phyloP scores from a whole-genome alignment of 345 rosid species.

The Rhizophora mangle region DNA sequence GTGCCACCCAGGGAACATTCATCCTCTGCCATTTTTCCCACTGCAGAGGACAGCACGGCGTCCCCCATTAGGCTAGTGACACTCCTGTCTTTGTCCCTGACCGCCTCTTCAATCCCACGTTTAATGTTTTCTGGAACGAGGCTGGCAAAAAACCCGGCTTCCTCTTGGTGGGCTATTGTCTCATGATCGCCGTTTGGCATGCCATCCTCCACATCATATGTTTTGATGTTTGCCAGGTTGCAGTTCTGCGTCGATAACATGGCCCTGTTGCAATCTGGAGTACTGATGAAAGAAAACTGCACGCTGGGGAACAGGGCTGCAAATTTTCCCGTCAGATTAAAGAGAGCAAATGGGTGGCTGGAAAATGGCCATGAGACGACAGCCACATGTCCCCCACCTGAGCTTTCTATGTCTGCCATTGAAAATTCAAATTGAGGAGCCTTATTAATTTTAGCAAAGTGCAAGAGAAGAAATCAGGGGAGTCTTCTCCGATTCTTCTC shows the following conservation, averaged over 20 bases:
- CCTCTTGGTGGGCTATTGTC: too few relatives aligned
- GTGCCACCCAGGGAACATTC: constrained; percentile 1
- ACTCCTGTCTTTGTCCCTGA: not conserved
- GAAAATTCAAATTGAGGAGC: too few relatives aligned
- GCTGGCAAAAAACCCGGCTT: too few relatives aligned
- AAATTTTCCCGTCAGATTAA: not conserved
- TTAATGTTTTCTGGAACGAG: not conserved
- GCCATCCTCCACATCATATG: not conserved
- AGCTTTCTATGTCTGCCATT: too few relatives aligned
- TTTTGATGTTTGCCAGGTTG: not conserved
- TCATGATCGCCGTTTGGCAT: not conserved
- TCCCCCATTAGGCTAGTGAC: not conserved
- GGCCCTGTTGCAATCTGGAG: not conserved
- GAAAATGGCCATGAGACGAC: not conserved
- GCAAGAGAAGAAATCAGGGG: too few relatives aligned
- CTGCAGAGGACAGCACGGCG: not conserved
- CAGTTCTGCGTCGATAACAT: not conserved
- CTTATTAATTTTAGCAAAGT: too few relatives aligned
- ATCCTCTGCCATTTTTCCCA: constrained; percentile 2
- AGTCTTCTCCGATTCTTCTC: too few relatives aligned
- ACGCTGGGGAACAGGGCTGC: not conserved
- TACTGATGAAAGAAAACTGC: constrained; percentile 1
- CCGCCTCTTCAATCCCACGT: not conserved
- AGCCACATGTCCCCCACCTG: not conserved
- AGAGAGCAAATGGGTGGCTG: not conserved